Evolutionary conservation across 306 rosid genomes (phyloP).

Genomic region (Citrullus mucosospermus): DNA sequence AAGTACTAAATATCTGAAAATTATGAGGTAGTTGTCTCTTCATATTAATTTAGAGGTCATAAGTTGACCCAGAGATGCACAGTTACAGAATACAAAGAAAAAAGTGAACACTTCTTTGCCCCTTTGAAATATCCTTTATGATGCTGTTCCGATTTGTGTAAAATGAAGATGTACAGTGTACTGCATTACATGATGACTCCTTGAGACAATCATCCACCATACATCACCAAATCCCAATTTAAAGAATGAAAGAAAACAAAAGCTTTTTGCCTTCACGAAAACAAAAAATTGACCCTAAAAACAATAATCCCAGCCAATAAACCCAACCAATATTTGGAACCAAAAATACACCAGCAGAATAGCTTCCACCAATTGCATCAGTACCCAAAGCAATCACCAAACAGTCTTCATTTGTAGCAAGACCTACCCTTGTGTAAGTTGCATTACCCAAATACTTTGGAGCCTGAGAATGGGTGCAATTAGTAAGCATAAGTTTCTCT

Average conservation of each 20-base stretch:
- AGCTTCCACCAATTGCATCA: neutral
- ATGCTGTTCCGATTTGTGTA: neutral
- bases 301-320: neutral
- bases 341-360: neutral
- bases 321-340: neutral
- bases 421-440: neutral
- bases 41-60: neutral
- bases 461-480: neutral
- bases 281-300: neutral
- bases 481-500: neutral
- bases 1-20: neutral
- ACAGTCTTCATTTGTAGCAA: neutral
- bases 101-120: neutral
- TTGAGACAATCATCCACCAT: neutral
- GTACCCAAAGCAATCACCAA: constrained; percentile 5
- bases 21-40: neutral
- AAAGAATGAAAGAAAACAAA: neutral
- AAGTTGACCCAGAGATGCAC: neutral
- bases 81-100: neutral
- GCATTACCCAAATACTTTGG: neutral
- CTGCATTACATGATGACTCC: neutral
- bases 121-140: neutral
- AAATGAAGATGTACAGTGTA: neutral
- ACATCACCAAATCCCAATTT: neutral
- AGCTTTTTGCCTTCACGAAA: neutral